A percentile compares a stretch with the other conserved stretches of the same genome.
Evolutionary conservation across 108 stramenopile species (phyloP).

Genomic region (Nannochloropsis oceanica): DNA sequence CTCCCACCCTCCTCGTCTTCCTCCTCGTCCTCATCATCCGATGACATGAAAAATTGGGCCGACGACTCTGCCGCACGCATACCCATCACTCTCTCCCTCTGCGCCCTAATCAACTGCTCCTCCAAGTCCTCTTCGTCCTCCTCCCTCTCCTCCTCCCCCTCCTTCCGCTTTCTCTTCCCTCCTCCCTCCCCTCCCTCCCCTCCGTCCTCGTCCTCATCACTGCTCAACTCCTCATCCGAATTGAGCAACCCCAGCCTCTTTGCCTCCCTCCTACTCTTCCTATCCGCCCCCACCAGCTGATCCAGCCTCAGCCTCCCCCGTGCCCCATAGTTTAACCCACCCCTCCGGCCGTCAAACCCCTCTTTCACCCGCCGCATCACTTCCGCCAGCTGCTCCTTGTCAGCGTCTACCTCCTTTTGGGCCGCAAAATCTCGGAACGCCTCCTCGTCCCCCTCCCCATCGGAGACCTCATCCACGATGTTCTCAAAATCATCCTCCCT

Average conservation of each 20-base stretch:
- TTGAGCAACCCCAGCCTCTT: constrained; percentile 31
- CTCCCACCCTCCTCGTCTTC: neutral
- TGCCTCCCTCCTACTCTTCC: constrained; percentile 19
- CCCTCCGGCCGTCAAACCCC: constrained; percentile 22
- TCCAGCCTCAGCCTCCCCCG: constrained; percentile 21
- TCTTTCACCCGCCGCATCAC: constrained; percentile 19
- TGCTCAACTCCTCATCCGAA: constrained; percentile 24
- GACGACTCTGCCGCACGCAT: neutral
- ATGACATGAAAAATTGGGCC: neutral
- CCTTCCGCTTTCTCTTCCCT: neutral
- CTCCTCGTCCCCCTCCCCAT: constrained; percentile 25
- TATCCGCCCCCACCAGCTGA: constrained; percentile 26
- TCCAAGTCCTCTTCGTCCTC: constrained; percentile 19
- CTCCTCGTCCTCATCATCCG: constrained; percentile 9
- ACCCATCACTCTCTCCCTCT: neutral
- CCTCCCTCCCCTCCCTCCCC: neutral
- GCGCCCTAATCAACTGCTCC: constrained; percentile 12
- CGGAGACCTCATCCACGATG: constrained; percentile 29
- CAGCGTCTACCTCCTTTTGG: constrained; percentile 4
- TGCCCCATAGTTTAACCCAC: neutral
- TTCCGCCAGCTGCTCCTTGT: neutral
- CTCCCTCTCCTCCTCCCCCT: neutral
- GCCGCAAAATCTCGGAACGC: constrained; percentile 14
- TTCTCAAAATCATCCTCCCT: constrained; percentile 27
- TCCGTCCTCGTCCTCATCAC: constrained; percentile 11